phyloP scores from a whole-genome alignment of 148 eudicot genomes.

The Vaccinium darrowii region DNA sequence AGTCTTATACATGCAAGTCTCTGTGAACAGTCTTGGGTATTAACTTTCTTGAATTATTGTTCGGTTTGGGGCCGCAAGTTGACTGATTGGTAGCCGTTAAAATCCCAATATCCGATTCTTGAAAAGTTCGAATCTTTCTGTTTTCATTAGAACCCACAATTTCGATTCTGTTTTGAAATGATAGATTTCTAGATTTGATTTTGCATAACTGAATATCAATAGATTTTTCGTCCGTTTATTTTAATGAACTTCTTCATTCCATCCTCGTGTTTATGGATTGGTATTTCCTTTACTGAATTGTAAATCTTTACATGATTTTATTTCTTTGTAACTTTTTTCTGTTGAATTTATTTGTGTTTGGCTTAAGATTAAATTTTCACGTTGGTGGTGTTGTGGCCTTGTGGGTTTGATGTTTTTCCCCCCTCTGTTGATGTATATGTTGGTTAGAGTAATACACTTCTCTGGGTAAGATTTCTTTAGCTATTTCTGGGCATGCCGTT shows the following conservation, averaged over 20 bases:
- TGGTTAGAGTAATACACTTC: background rate
- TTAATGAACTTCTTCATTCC: background rate
- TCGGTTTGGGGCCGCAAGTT: constrained; percentile 9
- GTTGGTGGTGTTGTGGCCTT: background rate
- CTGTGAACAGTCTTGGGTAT: background rate
- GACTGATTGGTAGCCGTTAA: constrained; percentile 6
- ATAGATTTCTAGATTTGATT: background rate
- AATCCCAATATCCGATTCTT: background rate
- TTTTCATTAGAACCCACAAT: background rate
- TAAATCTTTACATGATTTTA: background rate
- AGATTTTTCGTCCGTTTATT: background rate
- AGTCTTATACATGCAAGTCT: background rate
- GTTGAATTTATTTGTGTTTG: background rate
- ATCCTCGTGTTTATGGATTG: background rate
- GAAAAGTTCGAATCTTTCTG: background rate
- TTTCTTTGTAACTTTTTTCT: background rate
- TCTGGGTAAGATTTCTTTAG: background rate
- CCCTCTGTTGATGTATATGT: background rate
- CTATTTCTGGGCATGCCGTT: background rate
- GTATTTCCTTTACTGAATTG: background rate
- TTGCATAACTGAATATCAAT: background rate
- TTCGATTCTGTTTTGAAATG: background rate
- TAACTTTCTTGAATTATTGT: background rate
- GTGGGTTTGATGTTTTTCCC: background rate
- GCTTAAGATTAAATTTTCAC: background rate